A percentile compares a stretch with the other conserved stretches of the same genome.
Conservation (phyloP, 1,284 basidiomycete species). For the Cryptococcus sp. region DNA sequence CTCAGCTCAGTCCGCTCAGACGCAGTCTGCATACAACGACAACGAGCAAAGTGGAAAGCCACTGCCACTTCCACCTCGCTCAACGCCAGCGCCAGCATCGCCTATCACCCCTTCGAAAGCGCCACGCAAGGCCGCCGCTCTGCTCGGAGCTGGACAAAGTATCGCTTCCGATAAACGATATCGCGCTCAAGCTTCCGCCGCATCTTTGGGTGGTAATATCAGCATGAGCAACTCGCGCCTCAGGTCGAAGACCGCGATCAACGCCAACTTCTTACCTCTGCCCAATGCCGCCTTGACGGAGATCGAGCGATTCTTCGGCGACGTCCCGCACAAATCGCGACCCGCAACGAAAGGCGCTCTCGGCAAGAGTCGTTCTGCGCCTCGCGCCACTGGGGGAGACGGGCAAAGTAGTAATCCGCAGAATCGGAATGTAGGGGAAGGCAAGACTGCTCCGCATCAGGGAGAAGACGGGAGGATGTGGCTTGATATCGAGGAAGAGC, state of each 20-base stretch:
- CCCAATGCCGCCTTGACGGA: constrained; percentile 34
- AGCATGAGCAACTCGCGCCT: no score
- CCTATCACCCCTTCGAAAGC: constrained; percentile 38
- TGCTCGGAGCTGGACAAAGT: constrained; percentile 28
- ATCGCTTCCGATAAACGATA: not conserved
- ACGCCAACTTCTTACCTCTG: constrained; percentile 37
- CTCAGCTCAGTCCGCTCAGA: no score
- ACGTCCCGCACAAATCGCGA: constrained; percentile 20
- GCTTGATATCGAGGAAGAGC: constrained; percentile 47
- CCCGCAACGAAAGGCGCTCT: not conserved
- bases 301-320: constrained; percentile 45
- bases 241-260: constrained; percentile 14
- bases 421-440: constrained; percentile 25
- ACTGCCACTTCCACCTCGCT: constrained; percentile 1
- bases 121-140: constrained; percentile 36
- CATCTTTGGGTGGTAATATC: not conserved
- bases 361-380: not conserved
- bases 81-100: constrained; percentile 19
- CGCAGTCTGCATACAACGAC: not conserved
- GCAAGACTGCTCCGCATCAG: constrained; percentile 23
- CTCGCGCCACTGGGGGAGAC: not conserved
- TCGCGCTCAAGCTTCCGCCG: not conserved
- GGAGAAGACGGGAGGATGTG: constrained; percentile 38
- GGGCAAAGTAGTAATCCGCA: not conserved
- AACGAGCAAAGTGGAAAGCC: not conserved